These are phyloP conservation scores for Vaccinium macrocarpon DNA, from an alignment of 148 eudicot species.

Conservation along the genomic window DNA sequence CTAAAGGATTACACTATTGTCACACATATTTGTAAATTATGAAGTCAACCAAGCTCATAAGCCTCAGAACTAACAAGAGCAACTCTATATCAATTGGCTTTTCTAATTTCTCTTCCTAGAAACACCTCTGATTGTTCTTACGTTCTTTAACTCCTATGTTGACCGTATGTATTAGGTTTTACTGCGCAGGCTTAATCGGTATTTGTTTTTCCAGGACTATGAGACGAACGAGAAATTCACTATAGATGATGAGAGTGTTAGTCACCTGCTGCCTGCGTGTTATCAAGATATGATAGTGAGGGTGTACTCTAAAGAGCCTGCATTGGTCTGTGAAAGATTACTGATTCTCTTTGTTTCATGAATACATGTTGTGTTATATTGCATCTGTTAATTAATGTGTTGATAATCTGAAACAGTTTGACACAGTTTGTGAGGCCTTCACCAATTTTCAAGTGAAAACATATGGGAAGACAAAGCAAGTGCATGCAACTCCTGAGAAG, in stretches of 20 bases:
- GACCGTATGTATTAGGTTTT: background rate
- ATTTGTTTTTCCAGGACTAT: conserved; percentile 54
- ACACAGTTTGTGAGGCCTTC: conserved; percentile 72
- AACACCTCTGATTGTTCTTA: background rate
- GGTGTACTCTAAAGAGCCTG: conserved; percentile 81
- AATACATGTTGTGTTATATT: background rate
- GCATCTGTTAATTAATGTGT: background rate
- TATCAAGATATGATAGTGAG: conserved; percentile 75
- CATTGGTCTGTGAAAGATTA: conserved; percentile 41
- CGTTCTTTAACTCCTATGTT: background rate
- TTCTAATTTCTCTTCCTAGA: background rate
- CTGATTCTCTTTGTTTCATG: background rate
- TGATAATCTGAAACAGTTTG: conserved; percentile 43
- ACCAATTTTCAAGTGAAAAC: conserved; percentile 61
- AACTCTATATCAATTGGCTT: background rate
- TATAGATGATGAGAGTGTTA: conserved; percentile 50
- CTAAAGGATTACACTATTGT: background rate
- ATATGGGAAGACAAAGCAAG: conserved; percentile 65
- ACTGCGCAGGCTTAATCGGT: background rate
- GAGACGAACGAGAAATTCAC: conserved; percentile 50
- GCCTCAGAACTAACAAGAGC: background rate
- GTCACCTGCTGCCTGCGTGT: conserved; percentile 68
- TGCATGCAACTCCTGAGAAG: conserved; percentile 79
- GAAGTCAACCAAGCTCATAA: background rate
- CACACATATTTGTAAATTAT: background rate